A percentile compares a stretch with the other conserved stretches of the same genome.
phyloP scores from a whole-genome alignment of 2,329 filamentous ascomycete genomes.

The Ophiocordyceps unilateralis region DNA sequence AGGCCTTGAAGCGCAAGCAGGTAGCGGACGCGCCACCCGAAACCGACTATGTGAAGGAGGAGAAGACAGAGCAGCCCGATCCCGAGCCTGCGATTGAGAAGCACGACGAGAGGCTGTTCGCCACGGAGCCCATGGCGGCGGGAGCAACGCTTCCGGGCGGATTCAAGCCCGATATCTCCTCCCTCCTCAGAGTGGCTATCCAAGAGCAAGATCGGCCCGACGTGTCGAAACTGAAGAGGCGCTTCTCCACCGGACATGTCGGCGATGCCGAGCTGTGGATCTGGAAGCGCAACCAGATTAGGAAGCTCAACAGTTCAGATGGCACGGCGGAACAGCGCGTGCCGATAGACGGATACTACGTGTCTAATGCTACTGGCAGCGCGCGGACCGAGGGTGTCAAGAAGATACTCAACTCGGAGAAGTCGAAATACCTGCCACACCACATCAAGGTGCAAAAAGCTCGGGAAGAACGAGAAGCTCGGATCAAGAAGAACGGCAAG shows the following conservation, averaged over 20 bases:
- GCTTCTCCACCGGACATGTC: slow-evolving; percentile 24
- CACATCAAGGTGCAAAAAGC: slow-evolving; percentile 91
- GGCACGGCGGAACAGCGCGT: slow-evolving; percentile 15
- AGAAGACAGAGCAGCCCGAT: slow-evolving; percentile 7
- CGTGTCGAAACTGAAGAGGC: slow-evolving; percentile 28
- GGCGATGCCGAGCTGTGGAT: slow-evolving; percentile 36
- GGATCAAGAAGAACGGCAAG: slow-evolving; percentile 46
- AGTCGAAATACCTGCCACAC: slow-evolving; percentile 94
- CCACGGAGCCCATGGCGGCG: slow-evolving; percentile 24
- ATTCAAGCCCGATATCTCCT: slow-evolving; percentile 26
- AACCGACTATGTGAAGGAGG: slow-evolving; percentile 23
- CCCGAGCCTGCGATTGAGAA: slow-evolving; percentile 30
- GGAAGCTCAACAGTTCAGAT: slow-evolving; percentile 31
- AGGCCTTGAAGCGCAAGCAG: slow-evolving; percentile 40
- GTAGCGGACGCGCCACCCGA: slow-evolving; percentile 22
- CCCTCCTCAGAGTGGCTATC: slow-evolving; percentile 26
- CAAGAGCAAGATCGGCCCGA: slow-evolving; percentile 30
- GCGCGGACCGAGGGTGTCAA: slow-evolving; percentile 87
- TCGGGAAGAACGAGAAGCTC: slow-evolving; percentile 77
- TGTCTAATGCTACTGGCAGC: slow-evolving; percentile 68
- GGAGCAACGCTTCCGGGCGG: slow-evolving; percentile 27
- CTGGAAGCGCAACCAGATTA: slow-evolving; percentile 37
- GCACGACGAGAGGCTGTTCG: slow-evolving; percentile 29
- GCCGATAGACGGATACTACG: slow-evolving; percentile 52
- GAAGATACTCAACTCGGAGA: slow-evolving; percentile 92